These are phyloP conservation scores for Tardiomyces depauwii DNA, from an alignment of 1,139 yeast genomes.

Conservation along the genomic window DNA sequence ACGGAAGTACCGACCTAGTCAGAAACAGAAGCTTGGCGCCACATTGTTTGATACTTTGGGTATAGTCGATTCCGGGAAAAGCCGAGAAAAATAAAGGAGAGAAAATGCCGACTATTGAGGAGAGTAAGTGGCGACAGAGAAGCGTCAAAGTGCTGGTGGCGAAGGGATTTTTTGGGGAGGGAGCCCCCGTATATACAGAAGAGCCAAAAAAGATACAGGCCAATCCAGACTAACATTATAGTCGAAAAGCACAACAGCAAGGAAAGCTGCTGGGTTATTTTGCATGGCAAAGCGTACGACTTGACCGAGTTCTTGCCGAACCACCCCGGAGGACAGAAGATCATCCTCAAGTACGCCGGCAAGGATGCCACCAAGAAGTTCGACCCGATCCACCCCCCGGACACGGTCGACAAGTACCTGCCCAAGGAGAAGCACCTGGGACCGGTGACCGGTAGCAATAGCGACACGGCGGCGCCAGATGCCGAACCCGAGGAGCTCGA, in stretches of 20 bases:
- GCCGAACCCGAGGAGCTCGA: slow-evolving; percentile 16
- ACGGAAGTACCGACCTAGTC: no score
- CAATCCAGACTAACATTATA: slow-evolving; percentile 34
- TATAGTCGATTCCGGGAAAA: no score
- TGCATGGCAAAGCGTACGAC: slow-evolving; percentile 73
- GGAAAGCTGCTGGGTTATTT: slow-evolving; percentile 75
- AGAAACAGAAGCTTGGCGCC: no score
- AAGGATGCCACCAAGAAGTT: slow-evolving; percentile 80
- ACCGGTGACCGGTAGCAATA: slow-evolving; percentile 21
- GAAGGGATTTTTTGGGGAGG: no score
- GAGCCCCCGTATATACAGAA: no score
- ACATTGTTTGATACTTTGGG: no score
- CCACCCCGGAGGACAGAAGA: slow-evolving; percentile 80
- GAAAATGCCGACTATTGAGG: no score
- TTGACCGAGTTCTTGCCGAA: slow-evolving; percentile 61
- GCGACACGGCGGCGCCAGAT: slow-evolving; percentile 6
- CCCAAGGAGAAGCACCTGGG: slow-evolving; percentile 38
- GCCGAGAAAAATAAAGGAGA: no score
- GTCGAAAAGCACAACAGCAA: slow-evolving; percentile 48
- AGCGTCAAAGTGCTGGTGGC: no score
- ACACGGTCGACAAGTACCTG: slow-evolving; percentile 49
- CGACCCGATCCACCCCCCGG: slow-evolving; percentile 77
- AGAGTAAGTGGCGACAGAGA: no score
- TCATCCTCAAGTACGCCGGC: slow-evolving; percentile 70
- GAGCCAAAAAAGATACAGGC: no score